Evolutionary conservation across 225 moss, liverwort and hornwort genomes (phyloP).

Genomic region (Polytrichum commune): DNA sequence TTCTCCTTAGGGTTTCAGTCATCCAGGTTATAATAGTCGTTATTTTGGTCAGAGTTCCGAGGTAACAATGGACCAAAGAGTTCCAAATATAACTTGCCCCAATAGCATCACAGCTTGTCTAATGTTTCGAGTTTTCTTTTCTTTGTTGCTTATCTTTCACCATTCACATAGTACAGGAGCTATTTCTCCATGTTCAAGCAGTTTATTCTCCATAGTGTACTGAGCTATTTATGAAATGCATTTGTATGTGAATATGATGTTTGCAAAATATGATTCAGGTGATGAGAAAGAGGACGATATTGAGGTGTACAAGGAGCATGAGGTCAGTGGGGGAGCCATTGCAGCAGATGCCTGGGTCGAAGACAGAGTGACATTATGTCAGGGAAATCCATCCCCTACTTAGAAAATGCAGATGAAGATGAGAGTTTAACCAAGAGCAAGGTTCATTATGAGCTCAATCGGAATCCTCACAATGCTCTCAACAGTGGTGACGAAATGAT

Average conservation of each 20-base stretch:
- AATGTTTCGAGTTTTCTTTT: no score
- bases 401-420: constrained; percentile 9
- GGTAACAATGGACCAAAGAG: no score
- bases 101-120: no score
- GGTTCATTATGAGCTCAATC: background rate
- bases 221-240: background rate
- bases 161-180: no score
- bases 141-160: no score
- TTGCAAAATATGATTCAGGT: constrained; percentile 12
- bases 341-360: constrained; percentile 30
- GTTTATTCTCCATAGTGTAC: background rate
- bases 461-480: background rate
- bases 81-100: no score
- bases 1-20: no score
- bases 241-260: background rate
- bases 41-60: no score
- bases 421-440: constrained; percentile 19
- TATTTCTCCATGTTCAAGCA: no score
- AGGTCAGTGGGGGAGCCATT: constrained; percentile 31
- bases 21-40: no score
- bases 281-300: constrained; percentile 9
- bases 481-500: background rate
- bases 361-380: constrained; percentile 10
- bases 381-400: constrained; percentile 13
- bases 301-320: constrained; percentile 8